Evolutionary conservation across 1,139 yeast genomes (phyloP).

Genomic region (Geotrichum bryndzae): DNA sequence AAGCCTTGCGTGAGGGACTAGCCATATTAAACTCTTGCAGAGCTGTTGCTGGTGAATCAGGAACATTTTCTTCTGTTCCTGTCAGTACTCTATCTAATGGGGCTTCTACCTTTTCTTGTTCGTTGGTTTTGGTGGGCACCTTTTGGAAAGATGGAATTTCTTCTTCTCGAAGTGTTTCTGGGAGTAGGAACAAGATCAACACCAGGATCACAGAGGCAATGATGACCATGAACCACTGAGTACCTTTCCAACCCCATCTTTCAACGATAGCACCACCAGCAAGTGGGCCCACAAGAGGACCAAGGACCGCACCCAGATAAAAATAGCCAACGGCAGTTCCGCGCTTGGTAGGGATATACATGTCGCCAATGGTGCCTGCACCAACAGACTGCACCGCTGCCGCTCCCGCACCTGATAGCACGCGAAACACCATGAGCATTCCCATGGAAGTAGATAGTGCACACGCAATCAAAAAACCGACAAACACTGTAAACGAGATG

Average conservation of each 20-base stretch:
- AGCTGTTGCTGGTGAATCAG: neutral
- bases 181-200: conserved; percentile 51
- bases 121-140: neutral
- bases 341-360: conserved; percentile 60
- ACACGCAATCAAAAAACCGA: conserved; percentile 66
- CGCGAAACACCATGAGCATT: conserved; percentile 60
- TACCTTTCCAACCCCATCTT: conserved; percentile 82
- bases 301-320: conserved; percentile 82
- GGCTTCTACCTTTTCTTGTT: conserved; percentile 1
- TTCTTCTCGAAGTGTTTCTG: conserved; percentile 56
- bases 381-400: conserved; percentile 88
- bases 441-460: conserved; percentile 59
- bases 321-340: conserved; percentile 78
- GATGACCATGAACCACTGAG: conserved; percentile 79
- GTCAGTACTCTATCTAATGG: neutral
- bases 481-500: conserved; percentile 55
- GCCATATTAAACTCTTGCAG: neutral
- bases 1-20: neutral
- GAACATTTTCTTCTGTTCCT: neutral
- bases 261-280: conserved; percentile 71
- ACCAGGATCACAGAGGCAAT: conserved; percentile 52
- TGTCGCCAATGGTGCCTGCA: conserved; percentile 80
- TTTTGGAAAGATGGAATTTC: neutral
- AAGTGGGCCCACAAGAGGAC: conserved; percentile 76
- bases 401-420: conserved; percentile 71